Evolutionary conservation across 768 basidiomycete genomes (phyloP), one percentile per base, ranked within the genome.

Genomic region (Lactarius indigo): DNA sequence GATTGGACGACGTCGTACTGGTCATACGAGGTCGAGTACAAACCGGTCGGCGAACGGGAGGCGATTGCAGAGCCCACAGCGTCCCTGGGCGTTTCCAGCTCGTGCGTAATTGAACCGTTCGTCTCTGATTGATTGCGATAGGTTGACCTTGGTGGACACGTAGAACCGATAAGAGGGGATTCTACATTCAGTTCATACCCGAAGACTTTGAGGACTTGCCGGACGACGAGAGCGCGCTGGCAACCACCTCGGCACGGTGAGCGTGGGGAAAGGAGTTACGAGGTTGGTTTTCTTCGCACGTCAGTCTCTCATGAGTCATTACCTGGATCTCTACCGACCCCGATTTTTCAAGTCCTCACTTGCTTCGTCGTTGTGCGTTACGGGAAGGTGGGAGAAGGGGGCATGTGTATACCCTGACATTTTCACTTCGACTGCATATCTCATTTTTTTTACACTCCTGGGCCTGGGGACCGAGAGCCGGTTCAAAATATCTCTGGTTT

Each of bases 151-250:
- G 55, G 55, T 23, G 56, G 56, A 20, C 18, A 23, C 28, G 39
- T 15, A 64, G 57, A 44, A 59, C 64, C 13, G 64, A 64, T 33
- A 58, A 20, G 64, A 42, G 64, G 30, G 64, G 64, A 15, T 64
- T 64, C 50, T 64, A 64, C 31, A 64, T 59, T 42, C 57, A 64
- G 20, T 64, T 64, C 47, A 64, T 64, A n/a, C 64, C 64, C 18
- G 64, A 64, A 26, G 64, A 64, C 23, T 64, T 64, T 35, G 44
- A 64, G 44, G 31, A 1, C 31, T 20, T 57, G 9, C 56, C 56
- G 1, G 56, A 57, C n/a, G 56, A 57, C n/a, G 56, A 57, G 56
- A 57, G 56, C 18, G 30, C 56, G 18, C 56, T 33, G 18, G 56
- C 12, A 18, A 33, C 18, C 56, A 35, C 30, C 18, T 33, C 30